Evolutionary conservation across 192 early-diverging fungal species (phyloP).

Genomic region (Backusella luteola): DNA sequence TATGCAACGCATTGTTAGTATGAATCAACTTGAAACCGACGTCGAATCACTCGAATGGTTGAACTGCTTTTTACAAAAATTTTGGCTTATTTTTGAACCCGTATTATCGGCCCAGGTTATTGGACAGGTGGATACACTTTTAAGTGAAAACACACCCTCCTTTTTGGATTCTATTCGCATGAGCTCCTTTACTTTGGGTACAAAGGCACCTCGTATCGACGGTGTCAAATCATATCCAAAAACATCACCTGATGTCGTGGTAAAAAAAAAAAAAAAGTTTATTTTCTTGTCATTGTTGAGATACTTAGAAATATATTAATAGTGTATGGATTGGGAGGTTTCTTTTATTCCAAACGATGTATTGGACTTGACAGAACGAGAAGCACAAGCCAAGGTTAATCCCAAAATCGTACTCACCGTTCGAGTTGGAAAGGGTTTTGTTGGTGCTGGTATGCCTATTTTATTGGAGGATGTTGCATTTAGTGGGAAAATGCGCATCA

Average conservation of each 20-base stretch:
- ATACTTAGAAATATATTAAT: neutral
- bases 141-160: constrained; percentile 71
- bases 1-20: constrained; percentile 61
- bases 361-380: constrained; percentile 62
- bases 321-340: constrained; percentile 89
- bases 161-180: constrained; percentile 79
- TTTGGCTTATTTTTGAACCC: constrained; percentile 94
- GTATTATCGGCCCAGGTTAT: constrained; percentile 72
- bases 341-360: constrained; percentile 84
- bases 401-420: constrained; percentile 86
- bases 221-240: constrained; percentile 69
- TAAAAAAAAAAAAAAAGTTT: constrained; percentile 10
- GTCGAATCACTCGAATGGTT: constrained; percentile 83
- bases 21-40: constrained; percentile 43
- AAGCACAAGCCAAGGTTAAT: constrained; percentile 69
- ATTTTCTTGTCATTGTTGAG: neutral
- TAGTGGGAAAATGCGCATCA: constrained; percentile 68
- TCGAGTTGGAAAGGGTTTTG: constrained; percentile 82
- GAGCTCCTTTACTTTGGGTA: constrained; percentile 75
- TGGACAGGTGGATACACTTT: constrained; percentile 65
- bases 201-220: constrained; percentile 71
- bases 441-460: constrained; percentile 82
- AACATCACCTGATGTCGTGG: constrained; percentile 58
- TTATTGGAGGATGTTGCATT: constrained; percentile 85
- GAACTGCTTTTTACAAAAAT: constrained; percentile 74